phyloP scores from a whole-genome alignment of 768 basidiomycete genomes.

The Lentinula detonsa region DNA sequence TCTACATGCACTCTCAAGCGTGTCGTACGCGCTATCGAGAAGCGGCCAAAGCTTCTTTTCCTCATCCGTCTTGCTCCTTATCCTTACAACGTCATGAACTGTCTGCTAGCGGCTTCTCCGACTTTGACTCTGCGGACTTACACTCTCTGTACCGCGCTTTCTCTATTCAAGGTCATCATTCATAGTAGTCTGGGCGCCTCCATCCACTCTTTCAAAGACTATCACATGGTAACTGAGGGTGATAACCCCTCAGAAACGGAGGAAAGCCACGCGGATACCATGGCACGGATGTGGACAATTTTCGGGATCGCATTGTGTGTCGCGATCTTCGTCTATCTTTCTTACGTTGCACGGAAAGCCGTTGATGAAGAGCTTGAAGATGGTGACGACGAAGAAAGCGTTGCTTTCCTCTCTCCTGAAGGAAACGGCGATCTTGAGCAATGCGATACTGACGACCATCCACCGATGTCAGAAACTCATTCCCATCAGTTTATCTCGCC shows the following conservation, averaged over 20 bases:
- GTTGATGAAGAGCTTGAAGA: constrained; percentile 48
- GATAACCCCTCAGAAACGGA: constrained; percentile 7
- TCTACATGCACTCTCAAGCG: constrained; percentile 68
- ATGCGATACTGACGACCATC: constrained; percentile 12
- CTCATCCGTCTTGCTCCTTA: constrained; percentile 90
- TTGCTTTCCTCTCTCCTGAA: constrained; percentile 43
- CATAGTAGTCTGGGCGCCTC: constrained; percentile 86
- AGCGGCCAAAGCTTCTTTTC: constrained; percentile 81
- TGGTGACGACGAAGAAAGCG: constrained; percentile 43
- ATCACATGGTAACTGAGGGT: constrained; percentile 35
- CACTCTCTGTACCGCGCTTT: constrained; percentile 72
- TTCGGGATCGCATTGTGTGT: constrained; percentile 67
- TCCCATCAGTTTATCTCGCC: constrained; percentile 21
- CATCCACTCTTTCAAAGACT: constrained; percentile 77
- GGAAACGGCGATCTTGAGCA: constrained; percentile 18
- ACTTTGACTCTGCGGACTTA: constrained; percentile 77
- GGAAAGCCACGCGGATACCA: constrained; percentile 30
- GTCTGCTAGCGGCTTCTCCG: constrained; percentile 83
- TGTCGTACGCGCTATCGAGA: constrained; percentile 83
- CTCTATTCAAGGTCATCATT: constrained; percentile 84
- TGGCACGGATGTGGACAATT: constrained; percentile 59
- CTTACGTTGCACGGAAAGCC: constrained; percentile 67
- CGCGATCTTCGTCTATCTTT: constrained; percentile 73
- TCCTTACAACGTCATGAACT: constrained; percentile 94
- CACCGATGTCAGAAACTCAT: constrained; percentile 43